Evolutionary conservation across 2,329 filamentous ascomycete genomes (phyloP).

Genomic region (Dothideomycetes sp.): DNA sequence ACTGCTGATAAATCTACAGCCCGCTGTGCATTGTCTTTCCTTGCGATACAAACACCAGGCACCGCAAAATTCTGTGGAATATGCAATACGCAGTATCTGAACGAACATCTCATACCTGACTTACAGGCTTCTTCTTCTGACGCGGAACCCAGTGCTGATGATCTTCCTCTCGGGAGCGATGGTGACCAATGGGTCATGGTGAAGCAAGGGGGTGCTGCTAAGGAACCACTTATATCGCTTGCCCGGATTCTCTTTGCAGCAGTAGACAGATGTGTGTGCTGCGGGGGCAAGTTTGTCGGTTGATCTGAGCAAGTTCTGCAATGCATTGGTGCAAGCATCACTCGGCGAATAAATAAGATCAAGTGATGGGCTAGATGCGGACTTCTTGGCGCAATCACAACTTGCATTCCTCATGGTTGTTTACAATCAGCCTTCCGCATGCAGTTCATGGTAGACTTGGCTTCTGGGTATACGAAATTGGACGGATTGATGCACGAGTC

Average conservation of each 20-base stretch:
- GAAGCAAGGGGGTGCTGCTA: slow-evolving; percentile 9
- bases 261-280: slow-evolving; percentile 25
- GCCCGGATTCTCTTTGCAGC: slow-evolving; percentile 23
- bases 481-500: too few species aligned
- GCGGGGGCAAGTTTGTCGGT: slow-evolving; percentile 25
- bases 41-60: slow-evolving; percentile 43
- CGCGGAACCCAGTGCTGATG: slow-evolving; percentile 1
- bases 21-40: slow-evolving; percentile 44
- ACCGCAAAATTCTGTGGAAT: slow-evolving; percentile 42
- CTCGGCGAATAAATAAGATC: not conserved
- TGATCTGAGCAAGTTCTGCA: slow-evolving; percentile 8
- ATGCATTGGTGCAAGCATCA: not conserved
- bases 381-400: not conserved
- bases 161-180: not conserved
- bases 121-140: slow-evolving; percentile 2
- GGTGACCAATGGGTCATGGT: slow-evolving; percentile 9
- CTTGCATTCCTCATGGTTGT: slow-evolving; percentile 1
- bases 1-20: slow-evolving; percentile 19
- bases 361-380: not conserved
- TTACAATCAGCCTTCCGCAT: not conserved
- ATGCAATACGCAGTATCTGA: slow-evolving; percentile 39
- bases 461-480: too few species aligned
- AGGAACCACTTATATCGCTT: slow-evolving; percentile 15
- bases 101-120: slow-evolving; percentile 25
- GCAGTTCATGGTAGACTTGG: not conserved